Evolutionary conservation across 1,139 yeast species (phyloP).

Genomic region (Protomyces pachydermus): DNA sequence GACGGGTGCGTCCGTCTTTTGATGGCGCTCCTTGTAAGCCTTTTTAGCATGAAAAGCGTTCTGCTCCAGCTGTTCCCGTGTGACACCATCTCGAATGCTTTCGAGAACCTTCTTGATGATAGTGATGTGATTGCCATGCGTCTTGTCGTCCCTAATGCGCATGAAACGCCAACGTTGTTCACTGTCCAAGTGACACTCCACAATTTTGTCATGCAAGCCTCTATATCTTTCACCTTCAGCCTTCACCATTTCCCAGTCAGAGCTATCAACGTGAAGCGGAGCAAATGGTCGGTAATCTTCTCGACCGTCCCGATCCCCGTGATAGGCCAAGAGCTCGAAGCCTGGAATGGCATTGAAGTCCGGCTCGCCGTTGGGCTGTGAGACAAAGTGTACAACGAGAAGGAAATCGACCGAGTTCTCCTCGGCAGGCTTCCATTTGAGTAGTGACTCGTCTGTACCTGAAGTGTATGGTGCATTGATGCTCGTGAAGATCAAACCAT

Average conservation of each 20-base stretch:
- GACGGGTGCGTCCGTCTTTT: background rate
- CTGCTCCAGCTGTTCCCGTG: conserved; percentile 64
- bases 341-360: conserved; percentile 71
- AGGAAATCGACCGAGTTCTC: conserved; percentile 91
- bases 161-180: conserved; percentile 74
- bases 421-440: conserved; percentile 94
- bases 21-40: conserved; percentile 49
- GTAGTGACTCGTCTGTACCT: conserved; percentile 73
- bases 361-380: conserved; percentile 49
- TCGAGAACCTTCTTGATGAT: conserved; percentile 77
- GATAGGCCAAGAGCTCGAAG: conserved; percentile 67
- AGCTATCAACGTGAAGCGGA: conserved; percentile 56
- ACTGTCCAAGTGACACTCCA: conserved; percentile 66
- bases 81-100: conserved; percentile 82
- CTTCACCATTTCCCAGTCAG: conserved; percentile 79
- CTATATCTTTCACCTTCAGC: conserved; percentile 47
- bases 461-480: conserved; percentile 79
- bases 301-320: conserved; percentile 48
- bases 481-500: conserved; percentile 90
- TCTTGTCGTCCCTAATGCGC: conserved; percentile 88
- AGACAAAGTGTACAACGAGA: conserved; percentile 61
- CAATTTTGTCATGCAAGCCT: conserved; percentile 86
- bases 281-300: conserved; percentile 60
- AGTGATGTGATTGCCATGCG: conserved; percentile 74
- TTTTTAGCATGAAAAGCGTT: conserved; percentile 46